Conservation (phyloP, 2,329 filamentous ascomycete species). For the Trematosphaeria pertusa region DNA sequence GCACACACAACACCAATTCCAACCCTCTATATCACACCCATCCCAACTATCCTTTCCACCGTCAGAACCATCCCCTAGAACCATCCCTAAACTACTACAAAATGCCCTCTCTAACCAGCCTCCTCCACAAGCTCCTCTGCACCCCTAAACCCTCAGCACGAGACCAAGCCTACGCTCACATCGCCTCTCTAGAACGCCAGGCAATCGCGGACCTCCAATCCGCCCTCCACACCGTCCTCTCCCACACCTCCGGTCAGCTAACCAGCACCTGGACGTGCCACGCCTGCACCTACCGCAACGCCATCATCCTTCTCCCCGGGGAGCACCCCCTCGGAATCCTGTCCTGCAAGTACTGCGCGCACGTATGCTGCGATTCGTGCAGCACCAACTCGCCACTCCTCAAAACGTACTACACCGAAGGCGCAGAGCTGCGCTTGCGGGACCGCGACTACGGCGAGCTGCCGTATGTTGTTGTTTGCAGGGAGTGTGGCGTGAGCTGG, state of each 20-base stretch:
- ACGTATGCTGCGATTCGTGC: slow-evolving; percentile 1
- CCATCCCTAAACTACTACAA: too few species aligned
- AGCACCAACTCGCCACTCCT: neutral
- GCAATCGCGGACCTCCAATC: too few species aligned
- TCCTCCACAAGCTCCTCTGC: too few species aligned
- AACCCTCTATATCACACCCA: too few species aligned
- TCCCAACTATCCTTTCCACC: too few species aligned
- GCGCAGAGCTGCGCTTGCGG: neutral
- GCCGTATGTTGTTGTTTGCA: slow-evolving; percentile 3
- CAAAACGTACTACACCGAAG: neutral
- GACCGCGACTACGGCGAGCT: neutral
- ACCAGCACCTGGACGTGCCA: slow-evolving; percentile 2
- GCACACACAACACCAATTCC: too few species aligned
- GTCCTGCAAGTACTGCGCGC: slow-evolving; percentile 1
- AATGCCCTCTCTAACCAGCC: too few species aligned
- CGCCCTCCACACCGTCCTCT: too few species aligned
- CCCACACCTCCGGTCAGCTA: neutral
- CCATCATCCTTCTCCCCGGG: neutral
- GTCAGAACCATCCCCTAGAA: too few species aligned
- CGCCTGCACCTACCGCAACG: slow-evolving; percentile 2
- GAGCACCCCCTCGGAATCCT: neutral
- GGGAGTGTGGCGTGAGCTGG: slow-evolving; percentile 2
- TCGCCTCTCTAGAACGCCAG: too few species aligned
- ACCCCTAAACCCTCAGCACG: too few species aligned
- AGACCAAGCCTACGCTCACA: too few species aligned